Base-by-base conservation (phyloP, 345 rosid species). In the Salix viminalis region DNA sequence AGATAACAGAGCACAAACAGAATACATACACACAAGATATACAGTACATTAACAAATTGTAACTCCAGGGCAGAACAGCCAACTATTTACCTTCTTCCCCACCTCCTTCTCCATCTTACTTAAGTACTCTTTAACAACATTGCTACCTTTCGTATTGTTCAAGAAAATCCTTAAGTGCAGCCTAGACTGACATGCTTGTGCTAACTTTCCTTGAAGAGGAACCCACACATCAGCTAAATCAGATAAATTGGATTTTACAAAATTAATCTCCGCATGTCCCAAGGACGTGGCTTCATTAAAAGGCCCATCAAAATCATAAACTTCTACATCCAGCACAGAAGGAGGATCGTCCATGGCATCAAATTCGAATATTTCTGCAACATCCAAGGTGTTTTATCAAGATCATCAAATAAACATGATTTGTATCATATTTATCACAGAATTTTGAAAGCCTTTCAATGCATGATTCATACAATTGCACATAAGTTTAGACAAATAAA, bases 341-440 rank as follows among this genome's bases (percentile, higher is more conserved):
- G 99, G 99, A 81, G 98, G 99, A 62, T 93, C 99, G 23, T 90
- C 91, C 98, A 91, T 96, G 10, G 99, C 98, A 86, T 96, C 94
- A 73, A 93, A 96, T 81, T 96, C 98, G 84, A 93, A 93, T 80
- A 96, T 96, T 90, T 96, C 99, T 96, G 93, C 89, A 84, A 76
- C 72, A 50, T 78, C 34, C 79, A 83, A 56, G 1, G 74, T 44
- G 69, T 69, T 62, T 66, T 73, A 77, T 76, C 18, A 71, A 14
- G 42, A 70, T 56, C 42, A 82, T 21, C 26, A 34, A 48, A 76
- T 24, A 71, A 80, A 14, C 13, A 73, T 58, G 56, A 65, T 13
- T 69, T 68, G 42, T 28, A 81, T 44, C 36, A 75, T 72, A 32
- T 68, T 72, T 16, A 64, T 26, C 66, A n/a, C 32, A 62, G 71